These are phyloP conservation scores for Paecilomyces sp. DNA, from an alignment of 2,329 filamentous ascomycete genomes.

Conservation along the genomic window DNA sequence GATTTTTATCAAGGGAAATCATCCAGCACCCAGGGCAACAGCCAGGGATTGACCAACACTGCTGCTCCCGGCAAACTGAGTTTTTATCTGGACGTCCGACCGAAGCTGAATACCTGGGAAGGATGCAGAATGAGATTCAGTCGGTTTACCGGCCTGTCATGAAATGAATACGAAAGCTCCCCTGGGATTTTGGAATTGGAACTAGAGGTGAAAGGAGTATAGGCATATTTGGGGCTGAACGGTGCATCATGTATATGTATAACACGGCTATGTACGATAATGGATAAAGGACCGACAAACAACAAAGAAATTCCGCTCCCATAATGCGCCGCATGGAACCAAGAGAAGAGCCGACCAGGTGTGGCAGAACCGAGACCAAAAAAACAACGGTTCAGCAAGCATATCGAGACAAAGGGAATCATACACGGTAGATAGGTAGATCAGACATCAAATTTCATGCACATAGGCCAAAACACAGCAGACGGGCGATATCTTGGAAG, in stretches of 20 bases:
- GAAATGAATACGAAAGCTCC: background rate
- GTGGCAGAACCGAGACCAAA: background rate
- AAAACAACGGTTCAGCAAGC: background rate
- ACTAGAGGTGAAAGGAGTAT: slow-evolving; percentile 21
- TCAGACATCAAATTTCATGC: slow-evolving; percentile 2
- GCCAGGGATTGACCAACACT: slow-evolving; percentile 22
- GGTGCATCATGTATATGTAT: slow-evolving; percentile 20
- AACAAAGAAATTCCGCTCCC: background rate
- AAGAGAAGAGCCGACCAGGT: background rate
- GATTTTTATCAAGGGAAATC: slow-evolving; percentile 84
- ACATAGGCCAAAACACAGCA: slow-evolving; percentile 6
- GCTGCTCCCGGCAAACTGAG: slow-evolving; percentile 42
- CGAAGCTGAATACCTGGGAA: slow-evolving; percentile 58
- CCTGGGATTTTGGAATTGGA: slow-evolving; percentile 5
- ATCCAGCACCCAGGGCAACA: slow-evolving; percentile 17
- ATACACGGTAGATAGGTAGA: background rate
- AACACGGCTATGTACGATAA: slow-evolving; percentile 29
- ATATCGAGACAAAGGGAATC: slow-evolving; percentile 1
- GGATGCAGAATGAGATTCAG: slow-evolving; percentile 51
- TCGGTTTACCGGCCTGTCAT: slow-evolving; percentile 40
- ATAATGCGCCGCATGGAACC: background rate
- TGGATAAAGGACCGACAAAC: background rate
- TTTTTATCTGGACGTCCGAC: slow-evolving; percentile 59
- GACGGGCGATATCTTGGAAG: slow-evolving; percentile 16
- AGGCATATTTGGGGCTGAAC: slow-evolving; percentile 2